Conservation (phyloP, 108 stramenopile genomes). For the Skeletonema marinoi region DNA sequence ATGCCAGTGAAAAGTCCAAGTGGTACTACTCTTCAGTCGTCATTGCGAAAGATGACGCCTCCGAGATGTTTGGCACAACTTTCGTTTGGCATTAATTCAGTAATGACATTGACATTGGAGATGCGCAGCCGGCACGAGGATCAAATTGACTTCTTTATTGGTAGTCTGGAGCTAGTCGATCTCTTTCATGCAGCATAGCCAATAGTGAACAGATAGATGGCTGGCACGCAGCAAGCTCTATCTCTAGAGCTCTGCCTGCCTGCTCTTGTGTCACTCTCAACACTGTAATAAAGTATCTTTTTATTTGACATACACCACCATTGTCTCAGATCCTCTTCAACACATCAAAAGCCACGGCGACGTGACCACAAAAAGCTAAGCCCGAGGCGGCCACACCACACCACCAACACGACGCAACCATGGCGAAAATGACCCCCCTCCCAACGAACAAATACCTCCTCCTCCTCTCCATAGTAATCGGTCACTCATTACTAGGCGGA, state of each 20-base stretch:
- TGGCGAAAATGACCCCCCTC: slow-evolving; percentile 41
- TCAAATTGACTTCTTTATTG: slow-evolving; percentile 10
- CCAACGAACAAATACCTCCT: slow-evolving; percentile 26
- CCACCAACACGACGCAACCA: neutral
- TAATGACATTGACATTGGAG: slow-evolving; percentile 9
- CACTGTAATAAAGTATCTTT: too few relatives aligned
- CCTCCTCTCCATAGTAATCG: slow-evolving; percentile 16
- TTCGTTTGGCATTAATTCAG: neutral
- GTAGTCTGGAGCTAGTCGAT: slow-evolving; percentile 6
- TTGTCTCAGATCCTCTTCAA: too few relatives aligned
- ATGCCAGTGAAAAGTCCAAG: neutral
- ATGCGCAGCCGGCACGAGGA: slow-evolving; percentile 6
- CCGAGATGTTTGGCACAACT: slow-evolving; percentile 17
- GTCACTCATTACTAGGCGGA: slow-evolving; percentile 38
- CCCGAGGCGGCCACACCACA: too few relatives aligned
- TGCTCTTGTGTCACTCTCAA: too few relatives aligned
- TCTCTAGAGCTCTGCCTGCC: too few relatives aligned
- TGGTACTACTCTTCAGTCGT: neutral
- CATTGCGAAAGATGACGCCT: neutral
- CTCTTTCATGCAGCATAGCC: neutral
- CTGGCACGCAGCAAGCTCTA: too few relatives aligned
- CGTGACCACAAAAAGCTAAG: too few relatives aligned
- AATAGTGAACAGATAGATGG: too few relatives aligned
- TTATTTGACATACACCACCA: too few relatives aligned
- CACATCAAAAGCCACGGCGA: too few relatives aligned